phyloP scores from a whole-genome alignment of 2,329 filamentous ascomycete species.

The Cladosporium sp. region DNA sequence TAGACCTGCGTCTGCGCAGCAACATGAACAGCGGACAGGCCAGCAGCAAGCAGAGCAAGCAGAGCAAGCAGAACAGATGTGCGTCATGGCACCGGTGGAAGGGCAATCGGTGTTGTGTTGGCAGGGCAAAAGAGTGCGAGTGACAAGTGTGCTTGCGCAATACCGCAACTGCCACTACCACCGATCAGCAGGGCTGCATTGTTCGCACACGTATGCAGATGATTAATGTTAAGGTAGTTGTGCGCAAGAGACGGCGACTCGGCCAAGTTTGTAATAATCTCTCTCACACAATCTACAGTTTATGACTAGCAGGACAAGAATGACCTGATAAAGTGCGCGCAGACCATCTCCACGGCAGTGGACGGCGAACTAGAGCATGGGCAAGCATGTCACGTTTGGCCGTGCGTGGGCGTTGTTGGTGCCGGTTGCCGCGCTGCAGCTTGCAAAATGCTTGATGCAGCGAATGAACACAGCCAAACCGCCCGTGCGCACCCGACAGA shows the following conservation, averaged over 20 bases:
- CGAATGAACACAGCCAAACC: background rate
- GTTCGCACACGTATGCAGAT: background rate
- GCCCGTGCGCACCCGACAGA: background rate
- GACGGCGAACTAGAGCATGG: background rate
- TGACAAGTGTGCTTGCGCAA: background rate
- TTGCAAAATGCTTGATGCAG: slow-evolving; percentile 4
- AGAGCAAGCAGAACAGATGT: background rate
- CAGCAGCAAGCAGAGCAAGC: background rate
- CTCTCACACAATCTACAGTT: background rate
- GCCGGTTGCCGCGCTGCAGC: slow-evolving; percentile 7
- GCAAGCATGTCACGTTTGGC: background rate
- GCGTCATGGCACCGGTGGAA: background rate
- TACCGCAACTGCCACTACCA: background rate
- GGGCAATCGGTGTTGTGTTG: background rate
- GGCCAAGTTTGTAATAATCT: background rate
- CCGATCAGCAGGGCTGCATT: slow-evolving; percentile 1
- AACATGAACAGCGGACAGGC: background rate
- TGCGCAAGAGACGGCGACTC: background rate
- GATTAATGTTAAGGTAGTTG: background rate
- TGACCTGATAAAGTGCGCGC: background rate
- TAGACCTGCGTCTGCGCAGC: background rate
- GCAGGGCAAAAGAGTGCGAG: background rate
- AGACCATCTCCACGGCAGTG: slow-evolving; percentile 12
- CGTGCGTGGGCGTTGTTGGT: background rate
- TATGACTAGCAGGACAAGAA: background rate